These are phyloP conservation scores for Eucalyptus caleyi DNA, from an alignment of 345 rosid genomes.

Conservation along the genomic window DNA sequence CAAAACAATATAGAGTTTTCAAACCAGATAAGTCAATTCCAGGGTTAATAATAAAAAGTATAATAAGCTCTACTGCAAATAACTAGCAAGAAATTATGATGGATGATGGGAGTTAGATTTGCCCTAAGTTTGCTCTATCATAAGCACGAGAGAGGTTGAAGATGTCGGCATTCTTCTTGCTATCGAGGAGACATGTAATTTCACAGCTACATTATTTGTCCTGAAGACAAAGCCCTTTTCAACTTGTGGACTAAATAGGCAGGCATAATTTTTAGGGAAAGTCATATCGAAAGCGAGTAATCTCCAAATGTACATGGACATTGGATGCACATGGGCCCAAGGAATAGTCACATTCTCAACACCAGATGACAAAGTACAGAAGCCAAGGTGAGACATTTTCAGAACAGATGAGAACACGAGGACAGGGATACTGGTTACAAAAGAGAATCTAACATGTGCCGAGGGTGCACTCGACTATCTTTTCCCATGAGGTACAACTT, in stretches of 20 bases:
- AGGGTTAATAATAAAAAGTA: not conserved
- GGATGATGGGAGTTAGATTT: not conserved
- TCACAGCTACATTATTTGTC: not conserved
- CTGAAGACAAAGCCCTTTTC: not conserved
- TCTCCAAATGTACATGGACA: not conserved
- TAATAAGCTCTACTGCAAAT: not conserved
- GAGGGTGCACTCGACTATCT: constrained; percentile 46
- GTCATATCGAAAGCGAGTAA: not conserved
- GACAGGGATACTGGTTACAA: not conserved
- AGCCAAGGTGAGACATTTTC: not conserved
- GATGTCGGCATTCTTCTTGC: not conserved
- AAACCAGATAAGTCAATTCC: not conserved
- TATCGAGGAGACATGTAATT: not conserved
- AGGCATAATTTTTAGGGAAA: not conserved
- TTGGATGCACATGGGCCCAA: not conserved
- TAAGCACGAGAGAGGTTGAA: not conserved
- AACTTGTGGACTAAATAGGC: not conserved
- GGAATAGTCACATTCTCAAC: not conserved
- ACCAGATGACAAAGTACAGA: not conserved
- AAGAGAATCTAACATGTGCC: constrained; percentile 8
- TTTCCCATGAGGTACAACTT: constrained; percentile 67
- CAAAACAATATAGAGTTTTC: not conserved
- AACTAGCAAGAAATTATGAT: not conserved
- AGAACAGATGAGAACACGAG: not conserved
- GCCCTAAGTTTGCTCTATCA: not conserved